These are phyloP conservation scores for Pterocarpus macrocarpus DNA, from an alignment of 306 rosid species.

Conservation along the genomic window DNA sequence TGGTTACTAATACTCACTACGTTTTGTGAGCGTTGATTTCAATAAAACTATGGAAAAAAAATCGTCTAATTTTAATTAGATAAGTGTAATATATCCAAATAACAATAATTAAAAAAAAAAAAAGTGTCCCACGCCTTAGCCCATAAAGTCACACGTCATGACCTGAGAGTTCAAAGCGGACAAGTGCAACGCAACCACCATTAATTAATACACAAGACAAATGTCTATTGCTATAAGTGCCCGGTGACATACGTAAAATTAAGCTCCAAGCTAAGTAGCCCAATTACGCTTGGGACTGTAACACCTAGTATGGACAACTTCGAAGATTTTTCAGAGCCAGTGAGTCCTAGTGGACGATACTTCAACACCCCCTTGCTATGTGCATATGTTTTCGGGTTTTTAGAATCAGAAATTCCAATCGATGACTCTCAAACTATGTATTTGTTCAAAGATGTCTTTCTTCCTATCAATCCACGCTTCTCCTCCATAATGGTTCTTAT, in stretches of 20 bases:
- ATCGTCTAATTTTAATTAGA: too few species aligned
- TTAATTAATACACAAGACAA: neutral
- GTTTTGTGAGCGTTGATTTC: too few species aligned
- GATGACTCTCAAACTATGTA: conserved; percentile 35
- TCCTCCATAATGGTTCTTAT: conserved; percentile 63
- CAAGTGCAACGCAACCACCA: neutral
- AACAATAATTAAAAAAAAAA: too few species aligned
- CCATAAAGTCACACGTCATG: neutral
- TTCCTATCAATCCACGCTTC: conserved; percentile 64
- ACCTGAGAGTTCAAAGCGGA: neutral
- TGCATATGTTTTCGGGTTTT: conserved; percentile 53
- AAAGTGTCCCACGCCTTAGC: neutral
- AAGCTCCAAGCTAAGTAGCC: neutral
- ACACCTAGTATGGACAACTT: conserved; percentile 5
- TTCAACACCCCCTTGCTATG: conserved; percentile 51
- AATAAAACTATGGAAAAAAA: too few species aligned
- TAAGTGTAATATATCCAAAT: too few species aligned
- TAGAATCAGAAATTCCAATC: conserved; percentile 60
- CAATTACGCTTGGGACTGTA: neutral
- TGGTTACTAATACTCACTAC: too few species aligned
- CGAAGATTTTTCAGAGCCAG: conserved; percentile 56
- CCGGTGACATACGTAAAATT: neutral
- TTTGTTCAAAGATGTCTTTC: conserved; percentile 48
- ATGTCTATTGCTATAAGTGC: neutral
- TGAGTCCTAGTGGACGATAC: conserved; percentile 67